A percentile compares a stretch with the other conserved stretches of the same genome.
phyloP scores from a whole-genome alignment of 148 eudicot species.

The Spergularia bocconei region DNA sequence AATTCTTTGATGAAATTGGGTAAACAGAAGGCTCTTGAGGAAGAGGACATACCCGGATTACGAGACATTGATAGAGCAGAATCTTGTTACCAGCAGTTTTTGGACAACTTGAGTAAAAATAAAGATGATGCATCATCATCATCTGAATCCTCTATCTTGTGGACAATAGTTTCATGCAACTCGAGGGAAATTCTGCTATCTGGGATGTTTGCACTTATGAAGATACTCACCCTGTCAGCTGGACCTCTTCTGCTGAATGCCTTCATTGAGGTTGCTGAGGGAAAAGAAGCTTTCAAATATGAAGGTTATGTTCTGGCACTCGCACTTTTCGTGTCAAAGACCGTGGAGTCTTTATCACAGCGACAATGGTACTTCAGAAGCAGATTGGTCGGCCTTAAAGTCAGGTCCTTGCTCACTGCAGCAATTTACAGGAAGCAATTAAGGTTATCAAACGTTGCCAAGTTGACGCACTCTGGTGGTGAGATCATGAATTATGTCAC shows the following conservation, averaged over 20 bases:
- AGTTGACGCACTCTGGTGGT: conserved; percentile 61
- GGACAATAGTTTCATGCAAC: conserved; percentile 59
- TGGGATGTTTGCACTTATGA: conserved; percentile 71
- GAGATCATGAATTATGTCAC: conserved; percentile 80
- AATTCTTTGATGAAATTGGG: conserved; percentile 74
- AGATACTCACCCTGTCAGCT: conserved; percentile 58
- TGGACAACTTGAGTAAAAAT: conserved; percentile 35
- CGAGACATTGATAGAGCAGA: conserved; percentile 57
- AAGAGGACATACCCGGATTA: conserved; percentile 59
- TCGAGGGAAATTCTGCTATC: conserved; percentile 62
- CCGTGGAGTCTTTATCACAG: conserved; percentile 64
- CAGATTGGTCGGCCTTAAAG: conserved; percentile 59
- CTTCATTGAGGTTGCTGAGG: conserved; percentile 82
- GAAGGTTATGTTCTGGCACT: conserved; percentile 63
- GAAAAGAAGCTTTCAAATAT: conserved; percentile 47
- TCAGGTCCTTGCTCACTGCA: conserved; percentile 66
- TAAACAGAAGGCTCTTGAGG: conserved; percentile 51
- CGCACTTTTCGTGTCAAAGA: conserved; percentile 54
- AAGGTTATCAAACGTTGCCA: conserved; percentile 63
- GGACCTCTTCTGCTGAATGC: conserved; percentile 82
- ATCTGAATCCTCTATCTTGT: conserved; percentile 50
- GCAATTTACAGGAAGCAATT: conserved; percentile 72
- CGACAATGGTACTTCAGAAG: conserved; percentile 73
- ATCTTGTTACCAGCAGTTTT: conserved; percentile 48
- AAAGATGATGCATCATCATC: conserved; percentile 34